These are phyloP conservation scores for Metschnikowia lunata DNA, from an alignment of 805 yeast species.

Conservation along the genomic window DNA sequence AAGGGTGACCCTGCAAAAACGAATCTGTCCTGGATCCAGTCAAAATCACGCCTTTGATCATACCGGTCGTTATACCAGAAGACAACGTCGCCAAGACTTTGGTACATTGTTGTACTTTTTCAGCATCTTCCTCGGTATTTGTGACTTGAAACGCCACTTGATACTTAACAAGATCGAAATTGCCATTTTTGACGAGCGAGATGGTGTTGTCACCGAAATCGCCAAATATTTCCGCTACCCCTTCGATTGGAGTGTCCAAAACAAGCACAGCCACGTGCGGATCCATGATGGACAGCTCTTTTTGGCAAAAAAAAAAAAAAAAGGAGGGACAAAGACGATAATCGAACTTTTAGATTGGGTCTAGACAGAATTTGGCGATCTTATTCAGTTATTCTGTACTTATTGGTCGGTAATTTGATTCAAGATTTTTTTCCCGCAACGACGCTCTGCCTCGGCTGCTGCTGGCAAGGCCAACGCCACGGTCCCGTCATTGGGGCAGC, in stretches of 20 bases:
- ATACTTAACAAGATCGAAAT: constrained; percentile 29
- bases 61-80: constrained; percentile 21
- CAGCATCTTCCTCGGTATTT: constrained; percentile 8
- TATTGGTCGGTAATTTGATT: too few relatives aligned
- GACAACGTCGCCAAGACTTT: constrained; percentile 18
- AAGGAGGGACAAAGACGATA: too few relatives aligned
- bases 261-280: constrained; percentile 39
- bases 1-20: constrained; percentile 33
- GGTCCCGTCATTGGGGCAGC: too few relatives aligned
- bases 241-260: constrained; percentile 34
- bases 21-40: constrained; percentile 53
- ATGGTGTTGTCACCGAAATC: constrained; percentile 50
- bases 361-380: too few relatives aligned
- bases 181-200: constrained; percentile 23
- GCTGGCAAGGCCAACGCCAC: too few relatives aligned
- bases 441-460: too few relatives aligned
- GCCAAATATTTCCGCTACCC: constrained; percentile 34
- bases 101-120: constrained; percentile 2
- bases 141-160: constrained; percentile 28
- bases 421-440: too few relatives aligned
- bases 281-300: constrained; percentile 9
- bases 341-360: too few relatives aligned
- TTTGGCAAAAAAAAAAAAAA: neutral
- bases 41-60: constrained; percentile 40
- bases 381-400: too few relatives aligned